Percentiles rank a stretch among this genome's conserved stretches.
phyloP scores from a whole-genome alignment of 108 stramenopile genomes.

The Stephanodiscus triporus region DNA sequence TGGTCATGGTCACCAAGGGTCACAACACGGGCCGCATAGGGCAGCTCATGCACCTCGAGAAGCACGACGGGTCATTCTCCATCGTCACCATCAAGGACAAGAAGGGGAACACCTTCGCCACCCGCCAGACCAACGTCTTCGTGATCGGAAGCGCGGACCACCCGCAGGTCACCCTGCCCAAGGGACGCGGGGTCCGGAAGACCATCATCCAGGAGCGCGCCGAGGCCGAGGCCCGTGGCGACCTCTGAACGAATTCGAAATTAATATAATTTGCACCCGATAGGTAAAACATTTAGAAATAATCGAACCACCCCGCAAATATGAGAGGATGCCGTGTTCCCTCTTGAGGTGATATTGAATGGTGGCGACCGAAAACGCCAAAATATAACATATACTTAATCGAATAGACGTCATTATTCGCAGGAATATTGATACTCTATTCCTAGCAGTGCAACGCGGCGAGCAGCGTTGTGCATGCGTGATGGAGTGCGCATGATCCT shows the following conservation, averaged over 20 bases:
- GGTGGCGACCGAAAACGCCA: conserved; percentile 38
- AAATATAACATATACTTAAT: no score
- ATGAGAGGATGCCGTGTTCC: conserved; percentile 26
- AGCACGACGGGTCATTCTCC: conserved; percentile 98
- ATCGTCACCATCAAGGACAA: conserved; percentile 98
- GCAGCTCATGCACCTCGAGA: conserved; percentile 93
- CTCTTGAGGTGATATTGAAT: conserved; percentile 26
- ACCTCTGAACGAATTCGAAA: conserved; percentile 35
- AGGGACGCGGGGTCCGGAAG: conserved; percentile 99
- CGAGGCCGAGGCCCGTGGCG: conserved; percentile 87
- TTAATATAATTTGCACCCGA: not conserved
- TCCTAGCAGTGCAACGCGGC: not conserved
- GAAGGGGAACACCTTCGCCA: conserved; percentile 96
- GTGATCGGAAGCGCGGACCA: conserved; percentile 92
- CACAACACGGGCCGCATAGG: conserved; percentile 98
- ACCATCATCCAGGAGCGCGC: conserved; percentile 96
- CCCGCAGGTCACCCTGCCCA: conserved; percentile 94
- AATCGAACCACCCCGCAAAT: conserved; percentile 1
- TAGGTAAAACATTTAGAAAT: conserved; percentile 1
- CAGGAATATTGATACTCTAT: not conserved
- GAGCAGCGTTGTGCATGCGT: not conserved
- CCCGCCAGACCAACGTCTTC: conserved; percentile 95
- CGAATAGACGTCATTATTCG: not conserved
- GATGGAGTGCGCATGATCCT: conserved; percentile 77
- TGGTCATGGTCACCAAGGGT: conserved; percentile 96